Evolutionary conservation across 2,329 filamentous ascomycete genomes (phyloP), one percentile per base, ranked within the genome.

Genomic region (Trichophyton equinum): DNA sequence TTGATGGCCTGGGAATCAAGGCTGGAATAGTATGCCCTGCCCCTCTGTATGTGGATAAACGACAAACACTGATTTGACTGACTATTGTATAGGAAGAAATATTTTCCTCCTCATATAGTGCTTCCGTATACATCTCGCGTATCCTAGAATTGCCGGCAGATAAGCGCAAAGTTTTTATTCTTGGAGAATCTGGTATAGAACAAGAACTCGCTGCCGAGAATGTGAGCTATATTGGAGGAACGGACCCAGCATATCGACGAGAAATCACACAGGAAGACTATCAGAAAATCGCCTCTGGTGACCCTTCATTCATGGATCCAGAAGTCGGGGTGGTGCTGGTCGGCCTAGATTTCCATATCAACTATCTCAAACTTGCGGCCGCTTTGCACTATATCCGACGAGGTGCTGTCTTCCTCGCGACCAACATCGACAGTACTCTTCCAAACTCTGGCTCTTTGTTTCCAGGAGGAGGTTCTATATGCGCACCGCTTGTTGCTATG

Each of bases 31-130:
- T 83, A 70, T 33, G 74, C n/a, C 8, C 33, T 18, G 18, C 5
- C 9, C 9, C 20, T 9, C 22, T 8, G 38, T 56, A 15, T 51
- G 33, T 11, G 15, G 15, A 38, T 11, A 22, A n/a, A 7, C 9
- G 4, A 30, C 30, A 30, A n/a, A n/a, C 25, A 36, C 18, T 49
- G n/a, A 46, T 25, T 30, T 60, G 58, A 63, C 33, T 44, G 58
- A 63, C 33, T 44, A 33, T 20, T 25, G 9, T 60, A 62, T 66
- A 84, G 80, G 90, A 97, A 71, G 94, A 99, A 77, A 88, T 99
- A 66, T 99, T 99, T 72, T 91, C 89, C 64, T 96, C 92, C 7
- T 88, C 91, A 44, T 99, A 99, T 81, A 95, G 90, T 66, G 86
- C 94, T 46, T 89, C 92, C 64, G 86, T 99, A 72, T 99, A 99